Evolutionary conservation across 805 yeast species (phyloP).

Genomic region (Wickerhamia fluorescens): DNA sequence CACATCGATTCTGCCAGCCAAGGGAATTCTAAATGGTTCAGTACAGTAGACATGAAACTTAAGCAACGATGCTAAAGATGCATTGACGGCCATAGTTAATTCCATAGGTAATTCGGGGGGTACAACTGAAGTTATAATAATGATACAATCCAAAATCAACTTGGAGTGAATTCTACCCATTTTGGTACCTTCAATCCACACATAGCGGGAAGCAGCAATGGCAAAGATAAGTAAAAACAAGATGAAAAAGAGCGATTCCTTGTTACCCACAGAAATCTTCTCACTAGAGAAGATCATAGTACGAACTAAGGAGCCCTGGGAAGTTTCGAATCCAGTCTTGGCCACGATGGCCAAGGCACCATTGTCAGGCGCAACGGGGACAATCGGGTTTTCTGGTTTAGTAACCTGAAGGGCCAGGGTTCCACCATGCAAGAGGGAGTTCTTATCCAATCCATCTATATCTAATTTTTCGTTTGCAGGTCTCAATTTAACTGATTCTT

Average conservation of each 20-base stretch:
- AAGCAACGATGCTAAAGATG: conserved; percentile 79
- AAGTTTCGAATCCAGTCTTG: conserved; percentile 96
- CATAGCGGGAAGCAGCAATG: conserved; percentile 93
- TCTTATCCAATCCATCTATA: conserved; percentile 80
- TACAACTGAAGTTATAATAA: conserved; percentile 94
- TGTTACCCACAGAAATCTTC: conserved; percentile 92
- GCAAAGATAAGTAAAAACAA: conserved; percentile 87
- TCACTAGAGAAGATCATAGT: conserved; percentile 97
- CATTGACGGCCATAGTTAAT: conserved; percentile 94
- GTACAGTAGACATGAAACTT: conserved; percentile 92
- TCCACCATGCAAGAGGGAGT: conserved; percentile 88
- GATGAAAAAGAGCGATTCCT: conserved; percentile 89
- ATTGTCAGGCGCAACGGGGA: conserved; percentile 73
- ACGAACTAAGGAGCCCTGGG: conserved; percentile 95
- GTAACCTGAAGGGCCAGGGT: conserved; percentile 92
- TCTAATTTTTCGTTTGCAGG: conserved; percentile 63
- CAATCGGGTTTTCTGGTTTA: conserved; percentile 43
- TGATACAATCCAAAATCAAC: conserved; percentile 88
- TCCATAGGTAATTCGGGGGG: conserved; percentile 99
- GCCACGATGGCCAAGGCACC: conserved; percentile 90
- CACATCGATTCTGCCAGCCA: conserved; percentile 96
- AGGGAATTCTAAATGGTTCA: conserved; percentile 96
- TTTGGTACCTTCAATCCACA: conserved; percentile 95
- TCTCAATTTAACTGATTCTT: conserved; percentile 83
- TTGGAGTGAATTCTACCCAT: conserved; percentile 95